Conservation (phyloP, 352 stramenopile genomes). For the Globisporangium spiculum region DNA sequence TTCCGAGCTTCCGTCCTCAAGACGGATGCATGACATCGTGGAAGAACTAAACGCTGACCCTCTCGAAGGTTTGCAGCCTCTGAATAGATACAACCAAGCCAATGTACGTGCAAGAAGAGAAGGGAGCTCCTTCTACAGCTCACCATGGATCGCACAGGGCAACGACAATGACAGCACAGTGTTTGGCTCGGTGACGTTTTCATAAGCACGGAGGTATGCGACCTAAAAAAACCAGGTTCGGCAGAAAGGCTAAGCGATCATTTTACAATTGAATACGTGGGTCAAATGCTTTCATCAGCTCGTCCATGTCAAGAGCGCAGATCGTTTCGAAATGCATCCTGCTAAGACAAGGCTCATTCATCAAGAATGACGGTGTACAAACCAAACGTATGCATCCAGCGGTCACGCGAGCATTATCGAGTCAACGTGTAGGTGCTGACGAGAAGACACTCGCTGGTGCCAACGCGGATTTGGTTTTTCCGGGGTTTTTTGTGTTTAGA, state of each 20-base stretch:
- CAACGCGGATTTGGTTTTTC: not conserved
- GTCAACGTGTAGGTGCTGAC: not conserved
- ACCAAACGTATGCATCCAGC: too few relatives aligned
- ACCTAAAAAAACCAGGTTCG: not conserved
- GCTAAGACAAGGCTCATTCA: not conserved
- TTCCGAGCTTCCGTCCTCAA: slow-evolving; percentile 61
- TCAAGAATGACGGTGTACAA: not conserved
- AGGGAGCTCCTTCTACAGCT: not conserved
- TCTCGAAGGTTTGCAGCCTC: not conserved
- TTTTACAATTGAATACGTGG: not conserved
- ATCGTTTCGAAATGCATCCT: not conserved
- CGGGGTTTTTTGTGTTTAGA: not conserved
- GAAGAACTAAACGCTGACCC: slow-evolving; percentile 41
- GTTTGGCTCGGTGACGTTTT: not conserved
- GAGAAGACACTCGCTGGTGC: not conserved
- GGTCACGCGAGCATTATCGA: too few relatives aligned
- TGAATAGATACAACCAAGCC: not conserved
- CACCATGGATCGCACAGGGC: not conserved
- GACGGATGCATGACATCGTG: slow-evolving; percentile 76
- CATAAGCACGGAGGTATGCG: not conserved
- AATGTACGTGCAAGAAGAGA: not conserved
- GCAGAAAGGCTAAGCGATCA: not conserved
- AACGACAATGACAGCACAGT: not conserved
- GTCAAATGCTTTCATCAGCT: not conserved
- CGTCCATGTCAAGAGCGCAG: not conserved